Conservation (phyloP, 1,139 yeast species). For the Kurtzmaniella natalensis region DNA sequence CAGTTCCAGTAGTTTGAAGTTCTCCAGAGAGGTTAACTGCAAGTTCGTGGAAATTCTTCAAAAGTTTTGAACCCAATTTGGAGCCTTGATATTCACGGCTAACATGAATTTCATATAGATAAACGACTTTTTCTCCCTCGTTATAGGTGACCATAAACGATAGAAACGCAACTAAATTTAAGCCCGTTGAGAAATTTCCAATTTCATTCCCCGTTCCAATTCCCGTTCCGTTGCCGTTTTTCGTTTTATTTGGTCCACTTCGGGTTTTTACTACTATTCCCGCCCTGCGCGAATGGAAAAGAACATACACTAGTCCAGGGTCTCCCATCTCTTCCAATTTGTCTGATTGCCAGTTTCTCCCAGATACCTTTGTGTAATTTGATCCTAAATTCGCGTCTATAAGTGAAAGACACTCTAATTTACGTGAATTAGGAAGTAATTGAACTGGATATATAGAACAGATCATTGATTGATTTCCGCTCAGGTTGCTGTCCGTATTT, state of each 20-base stretch:
- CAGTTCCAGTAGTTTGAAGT: slow-evolving; percentile 24
- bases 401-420: slow-evolving; percentile 16
- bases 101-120: slow-evolving; percentile 54
- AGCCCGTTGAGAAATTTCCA: background rate
- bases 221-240: no score
- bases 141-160: slow-evolving; percentile 37
- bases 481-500: no score
- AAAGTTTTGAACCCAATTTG: slow-evolving; percentile 31
- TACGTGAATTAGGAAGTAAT: slow-evolving; percentile 12
- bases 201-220: no score
- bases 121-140: slow-evolving; percentile 33
- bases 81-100: slow-evolving; percentile 22
- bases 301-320: slow-evolving; percentile 38
- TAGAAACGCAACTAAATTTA: slow-evolving; percentile 33
- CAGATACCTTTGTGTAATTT: slow-evolving; percentile 25
- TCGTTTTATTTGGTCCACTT: no score
- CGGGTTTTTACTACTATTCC: no score
- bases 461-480: no score
- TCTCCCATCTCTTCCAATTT: slow-evolving; percentile 46
- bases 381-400: slow-evolving; percentile 25
- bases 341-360: slow-evolving; percentile 39
- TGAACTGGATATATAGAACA: slow-evolving; percentile 14
- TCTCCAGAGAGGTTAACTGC: slow-evolving; percentile 14
- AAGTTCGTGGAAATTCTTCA: slow-evolving; percentile 25
- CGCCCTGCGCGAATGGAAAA: no score